Evolutionary conservation across 768 basidiomycete species (phyloP), one percentile per base, ranked within the genome.

Genomic region (Cantharellus anzutake): DNA sequence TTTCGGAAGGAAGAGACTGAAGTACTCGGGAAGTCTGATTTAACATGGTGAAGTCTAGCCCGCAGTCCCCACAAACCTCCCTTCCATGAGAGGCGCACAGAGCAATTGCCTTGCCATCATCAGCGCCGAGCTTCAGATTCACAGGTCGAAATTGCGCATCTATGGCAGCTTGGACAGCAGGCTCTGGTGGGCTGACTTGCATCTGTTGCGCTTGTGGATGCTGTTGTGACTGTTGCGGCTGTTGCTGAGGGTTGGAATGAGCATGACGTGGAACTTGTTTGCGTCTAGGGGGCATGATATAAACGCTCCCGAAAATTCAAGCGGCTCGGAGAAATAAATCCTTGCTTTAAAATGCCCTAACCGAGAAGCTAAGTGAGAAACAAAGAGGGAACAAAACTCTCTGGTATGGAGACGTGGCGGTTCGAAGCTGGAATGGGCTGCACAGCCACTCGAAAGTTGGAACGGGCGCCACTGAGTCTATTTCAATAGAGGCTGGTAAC

Each of bases 1-100:
- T 72, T 63, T 75, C 78, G 38, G 63, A 60, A 68, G 85, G 83
- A 67, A 90, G 82, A 64, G 75, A 70, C 62, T 78, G 75, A 59
- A 92, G 77, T 4, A 86, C 70, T 51, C 80, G 79, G 5, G 86
- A 76, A 60, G 93, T 78, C 29, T 83, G 80, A 70, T 94, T 96
- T 59, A 92, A 73, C 57, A 71, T 72, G 55, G 76, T 70, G 71
- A 84, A 91, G 72, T 96, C 87, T 2, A 84, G 66, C 60, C 75
- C 75, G 69, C 89, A 92, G 41, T 76, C 74, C 56, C 77, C 72
- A 70, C 90, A 92, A 68, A 82, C 82, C 69, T 87, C 85, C 56
- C 76, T 73, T 62, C 77, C 75, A 73, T 93, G 90, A 34, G 70
- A 66, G 4, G 70, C 72, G 70, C 90, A 94, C 42, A 83, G 72